Base-by-base conservation (phyloP, 768 basidiomycete genomes). In the Mycena galopus region DNA sequence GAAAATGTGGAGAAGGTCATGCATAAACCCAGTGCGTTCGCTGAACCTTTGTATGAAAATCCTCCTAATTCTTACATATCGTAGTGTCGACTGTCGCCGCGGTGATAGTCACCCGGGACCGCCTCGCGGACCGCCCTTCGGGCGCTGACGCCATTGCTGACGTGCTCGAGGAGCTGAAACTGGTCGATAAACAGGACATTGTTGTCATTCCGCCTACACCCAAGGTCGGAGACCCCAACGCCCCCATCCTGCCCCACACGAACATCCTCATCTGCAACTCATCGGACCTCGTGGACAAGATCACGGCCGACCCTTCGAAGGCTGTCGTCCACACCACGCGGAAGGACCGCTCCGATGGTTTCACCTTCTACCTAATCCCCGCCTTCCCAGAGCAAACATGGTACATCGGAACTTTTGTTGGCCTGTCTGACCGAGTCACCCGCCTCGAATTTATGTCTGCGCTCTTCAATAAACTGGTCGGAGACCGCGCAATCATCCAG, bases 81-180 rank as follows among this genome's bases (percentile, higher is more conserved):
- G 14, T 37, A 37, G 35, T 37, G 6, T 7, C 35, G 8, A 7
- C 35, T 14, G 14, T 37, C 8, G 35, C 35, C 8, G 35, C 35
- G 6, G 35, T 37, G 6, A 37, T 37, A 6, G 35, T 37, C 35
- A 14, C 35, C 8, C 6, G 35, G 35, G 35, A 37, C 35, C 35
- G 35, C 35, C 35, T 14, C 35, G 6, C 35, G 35, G 35, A 60
- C 25, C 33, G 58, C 12, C 5, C 58, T 21, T 17, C 11, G 35
- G 58, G 58, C 12, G 58, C 58, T 8, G 58, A 60, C n/a, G 35
- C 35, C 23, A 35, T 60, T 33, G 58, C 58, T 21, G 58, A 60
- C n/a, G 33, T 33, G 2, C 3, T 60, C 37, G 35, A 4, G 12
- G 25, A 60, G 8, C 5, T 60, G 33, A 17, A 17, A n/a, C 58